Conservation (phyloP, 257 asterid species). For the Cinchona pubescens region DNA sequence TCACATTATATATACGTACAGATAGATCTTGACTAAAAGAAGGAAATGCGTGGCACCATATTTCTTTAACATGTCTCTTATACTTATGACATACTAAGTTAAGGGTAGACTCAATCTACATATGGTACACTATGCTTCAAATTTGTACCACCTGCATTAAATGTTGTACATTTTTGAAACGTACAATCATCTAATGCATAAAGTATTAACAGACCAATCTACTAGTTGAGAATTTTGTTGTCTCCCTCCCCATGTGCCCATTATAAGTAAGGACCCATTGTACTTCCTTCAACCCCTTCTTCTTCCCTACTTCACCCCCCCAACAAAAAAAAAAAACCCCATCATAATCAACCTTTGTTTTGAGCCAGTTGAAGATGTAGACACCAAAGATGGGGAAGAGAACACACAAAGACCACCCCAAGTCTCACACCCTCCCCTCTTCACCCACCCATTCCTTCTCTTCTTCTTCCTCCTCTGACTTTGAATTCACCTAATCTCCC, state of each 20-base stretch:
- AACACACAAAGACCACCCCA: conserved; percentile 33
- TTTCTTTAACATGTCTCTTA: too few species aligned
- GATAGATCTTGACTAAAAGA: conserved; percentile 6
- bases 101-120: too few species aligned
- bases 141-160: background rate
- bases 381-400: conserved; percentile 50
- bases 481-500: conserved; percentile 76
- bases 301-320: background rate
- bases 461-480: conserved; percentile 64
- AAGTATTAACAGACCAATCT: background rate
- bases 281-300: conserved; percentile 21
- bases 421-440: conserved; percentile 81
- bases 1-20: too few species aligned
- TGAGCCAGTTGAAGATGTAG: conserved; percentile 27
- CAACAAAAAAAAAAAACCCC: conserved; percentile 14
- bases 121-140: background rate
- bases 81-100: too few species aligned
- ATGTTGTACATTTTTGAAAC: background rate
- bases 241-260: conserved; percentile 22
- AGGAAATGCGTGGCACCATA: too few species aligned
- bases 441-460: conserved; percentile 74
- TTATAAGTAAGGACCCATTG: conserved; percentile 24
- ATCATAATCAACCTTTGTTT: background rate
- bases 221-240: background rate
- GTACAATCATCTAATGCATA: background rate